phyloP scores from a whole-genome alignment of 768 basidiomycete species.

The Sutorius australiensis region DNA sequence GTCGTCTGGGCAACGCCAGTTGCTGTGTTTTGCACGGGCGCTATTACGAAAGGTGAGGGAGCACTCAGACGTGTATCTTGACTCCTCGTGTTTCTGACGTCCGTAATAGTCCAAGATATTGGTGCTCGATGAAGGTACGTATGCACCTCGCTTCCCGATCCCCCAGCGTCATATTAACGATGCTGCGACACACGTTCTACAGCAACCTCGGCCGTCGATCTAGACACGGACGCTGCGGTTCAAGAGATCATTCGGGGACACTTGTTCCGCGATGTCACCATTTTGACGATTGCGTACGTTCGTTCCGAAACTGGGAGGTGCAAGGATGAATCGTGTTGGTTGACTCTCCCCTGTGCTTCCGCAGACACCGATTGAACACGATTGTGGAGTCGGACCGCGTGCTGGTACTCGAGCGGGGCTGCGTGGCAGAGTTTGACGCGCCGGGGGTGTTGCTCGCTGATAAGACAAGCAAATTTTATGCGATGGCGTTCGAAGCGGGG shows the following conservation, averaged over 20 bases:
- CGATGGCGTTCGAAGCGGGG: constrained; percentile 61
- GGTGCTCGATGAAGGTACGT: not conserved
- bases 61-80: not conserved
- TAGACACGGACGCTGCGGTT: not conserved
- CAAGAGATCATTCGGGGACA: not conserved
- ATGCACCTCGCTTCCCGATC: not conserved
- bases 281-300: not conserved
- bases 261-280: not conserved
- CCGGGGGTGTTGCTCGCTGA: constrained; percentile 59
- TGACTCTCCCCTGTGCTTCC: not conserved
- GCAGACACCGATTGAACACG: not conserved
- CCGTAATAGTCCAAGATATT: not conserved
- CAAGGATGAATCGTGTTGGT: not conserved
- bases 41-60: not conserved
- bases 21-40: not conserved
- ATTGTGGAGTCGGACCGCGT: not conserved
- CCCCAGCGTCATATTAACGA: no score
- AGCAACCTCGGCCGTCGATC: not conserved
- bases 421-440: constrained; percentile 62
- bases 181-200: not conserved
- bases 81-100: no score
- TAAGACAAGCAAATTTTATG: constrained; percentile 52
- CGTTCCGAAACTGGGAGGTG: not conserved
- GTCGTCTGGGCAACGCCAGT: not conserved
- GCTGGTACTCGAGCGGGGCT: not conserved